Evolutionary conservation across 2,329 filamentous ascomycete species (phyloP).

Genomic region (Trichoderma citrinoviride): DNA sequence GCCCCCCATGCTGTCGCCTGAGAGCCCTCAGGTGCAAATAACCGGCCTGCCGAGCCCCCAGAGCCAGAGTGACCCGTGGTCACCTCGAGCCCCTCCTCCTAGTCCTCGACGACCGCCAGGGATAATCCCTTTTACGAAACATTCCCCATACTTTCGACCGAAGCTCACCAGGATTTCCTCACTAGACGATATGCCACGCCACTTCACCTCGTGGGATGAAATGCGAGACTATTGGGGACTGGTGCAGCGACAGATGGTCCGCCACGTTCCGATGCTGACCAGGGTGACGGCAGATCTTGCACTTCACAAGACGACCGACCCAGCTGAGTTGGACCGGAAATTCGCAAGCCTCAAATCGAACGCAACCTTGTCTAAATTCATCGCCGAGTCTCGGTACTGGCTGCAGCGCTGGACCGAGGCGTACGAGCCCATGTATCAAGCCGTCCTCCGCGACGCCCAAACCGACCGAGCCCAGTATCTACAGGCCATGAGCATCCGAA

Average conservation of each 20-base stretch:
- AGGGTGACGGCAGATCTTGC: slow-evolving; percentile 33
- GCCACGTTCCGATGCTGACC: slow-evolving; percentile 37
- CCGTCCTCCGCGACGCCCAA: slow-evolving; percentile 27
- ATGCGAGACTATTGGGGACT: slow-evolving; percentile 40
- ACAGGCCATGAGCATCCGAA: slow-evolving; percentile 40
- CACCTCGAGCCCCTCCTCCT: slow-evolving; percentile 22
- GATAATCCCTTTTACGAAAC: slow-evolving; percentile 39
- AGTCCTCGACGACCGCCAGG: slow-evolving; percentile 29
- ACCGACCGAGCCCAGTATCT: slow-evolving; percentile 32
- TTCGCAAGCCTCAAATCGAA: slow-evolving; percentile 34
- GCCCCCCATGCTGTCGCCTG: slow-evolving; percentile 25
- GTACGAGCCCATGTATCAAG: slow-evolving; percentile 38
- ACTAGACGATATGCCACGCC: slow-evolving; percentile 34
- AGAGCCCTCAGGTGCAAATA: slow-evolving; percentile 18
- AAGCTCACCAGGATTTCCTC: slow-evolving; percentile 33
- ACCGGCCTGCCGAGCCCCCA: slow-evolving; percentile 36
- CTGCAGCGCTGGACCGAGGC: slow-evolving; percentile 41
- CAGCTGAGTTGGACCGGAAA: slow-evolving; percentile 32
- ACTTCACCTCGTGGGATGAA: slow-evolving; percentile 36
- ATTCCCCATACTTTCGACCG: slow-evolving; percentile 39
- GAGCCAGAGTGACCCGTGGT: slow-evolving; percentile 27
- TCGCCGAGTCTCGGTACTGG: slow-evolving; percentile 39
- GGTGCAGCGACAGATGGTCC: slow-evolving; percentile 39
- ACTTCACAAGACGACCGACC: slow-evolving; percentile 30
- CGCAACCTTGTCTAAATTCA: slow-evolving; percentile 33